These are phyloP conservation scores for Artemisia tridentata DNA, from an alignment of 129 eudicot genomes.

Conservation along the genomic window DNA sequence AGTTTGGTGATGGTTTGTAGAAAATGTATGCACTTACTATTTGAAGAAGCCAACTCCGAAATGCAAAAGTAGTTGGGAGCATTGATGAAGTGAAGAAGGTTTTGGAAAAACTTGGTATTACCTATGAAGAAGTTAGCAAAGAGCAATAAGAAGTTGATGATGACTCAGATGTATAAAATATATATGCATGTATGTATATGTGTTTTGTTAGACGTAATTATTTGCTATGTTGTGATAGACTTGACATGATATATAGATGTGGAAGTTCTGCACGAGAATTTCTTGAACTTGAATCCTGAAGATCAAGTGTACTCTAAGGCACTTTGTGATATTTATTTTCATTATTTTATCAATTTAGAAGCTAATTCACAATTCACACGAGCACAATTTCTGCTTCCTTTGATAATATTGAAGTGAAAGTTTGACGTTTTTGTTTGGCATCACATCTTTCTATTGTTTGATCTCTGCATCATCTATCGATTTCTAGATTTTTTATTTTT, in stretches of 20 bases:
- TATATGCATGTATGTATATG: not conserved
- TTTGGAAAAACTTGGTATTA: too few species aligned
- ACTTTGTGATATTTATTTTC: slow-evolving; percentile 4
- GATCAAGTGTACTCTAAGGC: slow-evolving; percentile 78
- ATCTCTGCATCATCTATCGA: not conserved
- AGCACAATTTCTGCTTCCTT: not conserved
- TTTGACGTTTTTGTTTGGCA: too few species aligned
- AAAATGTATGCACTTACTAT: too few species aligned
- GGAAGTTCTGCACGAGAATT: slow-evolving; percentile 70
- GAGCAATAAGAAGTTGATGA: too few species aligned
- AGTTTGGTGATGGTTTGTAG: too few species aligned
- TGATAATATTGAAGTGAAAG: not conserved
- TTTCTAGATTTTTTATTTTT: slow-evolving; percentile 14
- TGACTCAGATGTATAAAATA: not conserved
- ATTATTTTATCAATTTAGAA: not conserved
- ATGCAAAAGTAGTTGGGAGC: too few species aligned
- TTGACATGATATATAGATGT: slow-evolving; percentile 67
- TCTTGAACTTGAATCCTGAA: slow-evolving; percentile 69
- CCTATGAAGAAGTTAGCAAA: too few species aligned
- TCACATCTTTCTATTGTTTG: not conserved
- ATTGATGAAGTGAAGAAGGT: too few species aligned
- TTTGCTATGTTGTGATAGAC: slow-evolving; percentile 21
- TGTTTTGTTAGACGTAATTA: not conserved
- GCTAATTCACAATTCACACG: not conserved
- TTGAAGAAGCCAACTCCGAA: too few species aligned